Conservation (phyloP, 176 grass and related monocot genomes). For the Sorghum bicolor region Sorghum_bicolor_NCBIv3 NC_012870.2:3721001-3721500, state of each 20-base stretch:
- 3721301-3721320: not conserved
- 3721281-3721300: not conserved
- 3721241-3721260: not conserved
- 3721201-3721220: not conserved
- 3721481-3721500: not conserved
- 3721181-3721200: not conserved
- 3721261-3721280: not conserved
- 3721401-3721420: not conserved
- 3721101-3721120: not conserved
- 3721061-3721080: constrained; percentile 85
- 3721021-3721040: constrained; percentile 58
- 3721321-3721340: not conserved
- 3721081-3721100: constrained; percentile 46
- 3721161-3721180: constrained; percentile 1
- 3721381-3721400: not conserved
- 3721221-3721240: not conserved
- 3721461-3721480: not conserved
- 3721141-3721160: not conserved
- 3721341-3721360: not conserved
- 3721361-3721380: not conserved
- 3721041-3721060: constrained; percentile 63
- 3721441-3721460: not conserved
- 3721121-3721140: not conserved
- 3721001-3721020: constrained; percentile 59
- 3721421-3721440: not conserved